Conservation (phyloP, 2,329 filamentous ascomycete species). For the Fusarium decemcellulare region DNA sequence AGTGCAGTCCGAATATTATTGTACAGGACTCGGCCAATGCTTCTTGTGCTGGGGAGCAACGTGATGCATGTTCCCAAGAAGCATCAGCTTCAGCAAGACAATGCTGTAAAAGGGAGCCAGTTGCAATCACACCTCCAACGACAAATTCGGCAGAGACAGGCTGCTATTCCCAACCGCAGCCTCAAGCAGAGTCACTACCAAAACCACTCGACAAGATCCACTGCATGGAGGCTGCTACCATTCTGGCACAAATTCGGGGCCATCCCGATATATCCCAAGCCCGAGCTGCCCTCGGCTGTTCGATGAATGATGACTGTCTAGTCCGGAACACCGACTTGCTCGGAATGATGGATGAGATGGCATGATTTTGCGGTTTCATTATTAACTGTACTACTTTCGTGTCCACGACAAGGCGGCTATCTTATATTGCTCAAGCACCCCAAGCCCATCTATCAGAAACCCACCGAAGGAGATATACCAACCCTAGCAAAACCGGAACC, state of each 20-base stretch:
- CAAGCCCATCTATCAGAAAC: slow-evolving; percentile 64
- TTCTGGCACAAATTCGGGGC: slow-evolving; percentile 58
- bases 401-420: neutral
- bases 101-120: neutral
- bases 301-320: slow-evolving; percentile 45
- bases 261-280: slow-evolving; percentile 46
- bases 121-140: neutral
- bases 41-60: neutral
- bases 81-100: slow-evolving; percentile 4
- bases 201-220: slow-evolving; percentile 39
- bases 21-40: neutral
- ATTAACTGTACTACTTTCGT: neutral
- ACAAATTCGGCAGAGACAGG: neutral
- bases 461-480: slow-evolving; percentile 82
- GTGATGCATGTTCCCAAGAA: slow-evolving; percentile 1
- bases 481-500: slow-evolving; percentile 82
- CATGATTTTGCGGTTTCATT: slow-evolving; percentile 12
- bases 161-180: slow-evolving; percentile 10
- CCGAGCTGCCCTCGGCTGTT: slow-evolving; percentile 50
- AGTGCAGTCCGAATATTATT: neutral
- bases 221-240: slow-evolving; percentile 46
- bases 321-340: slow-evolving; percentile 54
- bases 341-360: slow-evolving; percentile 50
- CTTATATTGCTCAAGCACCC: neutral
- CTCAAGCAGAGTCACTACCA: neutral